These are phyloP conservation scores for Vanrija sp. DNA, from an alignment of 1,284 basidiomycete species.

Conservation along the genomic window DNA sequence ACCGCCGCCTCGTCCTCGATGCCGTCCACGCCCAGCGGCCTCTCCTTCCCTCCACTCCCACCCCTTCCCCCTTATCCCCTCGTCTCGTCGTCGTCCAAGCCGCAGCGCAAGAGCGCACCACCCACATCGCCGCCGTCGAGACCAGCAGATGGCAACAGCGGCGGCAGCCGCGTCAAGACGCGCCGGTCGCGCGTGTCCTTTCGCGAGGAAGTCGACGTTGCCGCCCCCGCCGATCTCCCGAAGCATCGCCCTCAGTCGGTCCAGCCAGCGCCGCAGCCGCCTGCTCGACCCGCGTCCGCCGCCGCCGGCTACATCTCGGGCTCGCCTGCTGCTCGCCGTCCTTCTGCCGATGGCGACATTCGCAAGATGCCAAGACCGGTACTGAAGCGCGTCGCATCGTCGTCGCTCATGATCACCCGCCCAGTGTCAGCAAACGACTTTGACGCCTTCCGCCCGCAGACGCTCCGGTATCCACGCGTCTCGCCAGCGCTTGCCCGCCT, in stretches of 20 bases:
- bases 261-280: neutral
- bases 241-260: neutral
- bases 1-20: neutral
- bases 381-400: conserved; percentile 3
- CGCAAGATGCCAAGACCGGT: neutral
- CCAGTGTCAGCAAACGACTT: conserved; percentile 3
- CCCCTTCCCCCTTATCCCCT: conserved; percentile 9
- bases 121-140: neutral
- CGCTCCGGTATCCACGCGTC: conserved; percentile 21
- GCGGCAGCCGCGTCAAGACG: neutral
- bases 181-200: conserved; percentile 16
- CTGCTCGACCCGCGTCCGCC: no score
- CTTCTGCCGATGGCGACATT: conserved; percentile 5
- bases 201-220: conserved; percentile 14
- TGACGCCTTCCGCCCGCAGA: conserved; percentile 19
- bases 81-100: neutral
- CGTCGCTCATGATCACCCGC: neutral
- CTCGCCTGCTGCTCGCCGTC: neutral
- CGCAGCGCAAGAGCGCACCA: conserved; percentile 7
- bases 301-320: neutral
- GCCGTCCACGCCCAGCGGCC: neutral
- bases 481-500: conserved; percentile 21
- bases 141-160: no score
- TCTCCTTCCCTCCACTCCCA: conserved; percentile 15
- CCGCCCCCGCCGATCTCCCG: neutral